A percentile compares a stretch with the other conserved stretches of the same genome.
phyloP scores from a whole-genome alignment of 176 grass and related monocot species.

The Aegilops tauschii region DNA sequence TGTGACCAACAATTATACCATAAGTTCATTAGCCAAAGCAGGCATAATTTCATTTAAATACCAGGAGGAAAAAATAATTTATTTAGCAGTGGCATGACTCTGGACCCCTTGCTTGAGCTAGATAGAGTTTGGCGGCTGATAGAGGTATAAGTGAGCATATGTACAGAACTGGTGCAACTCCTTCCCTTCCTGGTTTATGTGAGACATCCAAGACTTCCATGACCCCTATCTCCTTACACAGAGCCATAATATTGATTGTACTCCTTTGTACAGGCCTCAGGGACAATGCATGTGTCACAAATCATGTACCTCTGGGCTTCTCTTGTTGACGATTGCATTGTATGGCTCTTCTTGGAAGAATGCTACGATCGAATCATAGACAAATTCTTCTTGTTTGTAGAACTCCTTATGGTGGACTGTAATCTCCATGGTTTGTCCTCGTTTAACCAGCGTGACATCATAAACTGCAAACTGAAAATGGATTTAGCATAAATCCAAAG shows the following conservation, averaged over 20 bases:
- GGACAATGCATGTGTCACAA: constrained; percentile 57
- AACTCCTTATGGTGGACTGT: no score
- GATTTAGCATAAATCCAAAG: no score
- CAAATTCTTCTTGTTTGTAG: no score
- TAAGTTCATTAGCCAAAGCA: no score
- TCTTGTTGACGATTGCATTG: constrained; percentile 16
- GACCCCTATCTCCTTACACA: constrained; percentile 35
- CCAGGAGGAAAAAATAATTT: constrained; percentile 25
- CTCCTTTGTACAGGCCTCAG: constrained; percentile 43
- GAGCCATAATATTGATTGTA: constrained; percentile 27
- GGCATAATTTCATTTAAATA: background rate
- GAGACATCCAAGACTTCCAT: constrained; percentile 20
- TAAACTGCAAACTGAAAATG: no score
- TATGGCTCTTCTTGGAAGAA: no score
- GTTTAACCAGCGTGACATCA: no score
- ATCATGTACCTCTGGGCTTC: constrained; percentile 49
- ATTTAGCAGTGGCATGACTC: constrained; percentile 26
- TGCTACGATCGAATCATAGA: no score
- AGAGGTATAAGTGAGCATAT: constrained; percentile 52
- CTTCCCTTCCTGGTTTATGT: constrained; percentile 18
- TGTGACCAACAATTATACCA: no score
- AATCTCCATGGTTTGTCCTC: no score
- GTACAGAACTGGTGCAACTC: constrained; percentile 60
- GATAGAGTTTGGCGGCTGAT: constrained; percentile 24
- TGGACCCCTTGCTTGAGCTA: constrained; percentile 33